These are phyloP conservation scores for Lipomyces yamadae DNA, from an alignment of 805 yeast genomes.

Conservation along the genomic window DNA sequence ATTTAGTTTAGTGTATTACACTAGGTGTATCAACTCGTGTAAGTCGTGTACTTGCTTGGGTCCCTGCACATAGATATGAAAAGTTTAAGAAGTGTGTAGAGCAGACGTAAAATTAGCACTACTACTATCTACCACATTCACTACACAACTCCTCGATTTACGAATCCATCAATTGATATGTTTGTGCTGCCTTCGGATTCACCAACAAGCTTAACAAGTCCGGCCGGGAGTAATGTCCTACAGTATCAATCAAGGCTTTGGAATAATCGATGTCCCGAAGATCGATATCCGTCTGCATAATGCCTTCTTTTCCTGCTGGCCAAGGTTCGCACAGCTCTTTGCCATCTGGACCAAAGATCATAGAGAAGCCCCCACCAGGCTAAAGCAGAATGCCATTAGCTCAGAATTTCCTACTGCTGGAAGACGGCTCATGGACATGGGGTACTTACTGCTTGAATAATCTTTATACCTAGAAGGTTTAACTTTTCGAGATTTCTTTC, in stretches of 20 bases:
- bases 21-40: no score
- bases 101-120: background rate
- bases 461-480: background rate
- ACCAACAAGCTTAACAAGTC: constrained; percentile 1
- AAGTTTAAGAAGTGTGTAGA: background rate
- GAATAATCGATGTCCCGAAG: background rate
- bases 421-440: background rate
- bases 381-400: constrained; percentile 2
- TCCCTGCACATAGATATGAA: background rate
- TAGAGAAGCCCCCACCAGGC: constrained; percentile 1
- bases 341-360: constrained; percentile 3
- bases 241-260: constrained; percentile 2
- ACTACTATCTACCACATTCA: background rate
- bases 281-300: background rate
- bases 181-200: constrained; percentile 3
- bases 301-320: constrained; percentile 3
- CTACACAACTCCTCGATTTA: background rate
- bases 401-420: background rate
- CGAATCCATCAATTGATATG: constrained; percentile 2
- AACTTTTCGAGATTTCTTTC: background rate
- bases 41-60: no score
- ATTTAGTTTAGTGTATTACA: no score
- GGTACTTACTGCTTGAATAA: constrained; percentile 1
- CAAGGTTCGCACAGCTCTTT: background rate
- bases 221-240: constrained; percentile 1